Conservation (phyloP, 495 filamentous ascomycete genomes). For the Rostrohypoxylon terebratum region DNA sequence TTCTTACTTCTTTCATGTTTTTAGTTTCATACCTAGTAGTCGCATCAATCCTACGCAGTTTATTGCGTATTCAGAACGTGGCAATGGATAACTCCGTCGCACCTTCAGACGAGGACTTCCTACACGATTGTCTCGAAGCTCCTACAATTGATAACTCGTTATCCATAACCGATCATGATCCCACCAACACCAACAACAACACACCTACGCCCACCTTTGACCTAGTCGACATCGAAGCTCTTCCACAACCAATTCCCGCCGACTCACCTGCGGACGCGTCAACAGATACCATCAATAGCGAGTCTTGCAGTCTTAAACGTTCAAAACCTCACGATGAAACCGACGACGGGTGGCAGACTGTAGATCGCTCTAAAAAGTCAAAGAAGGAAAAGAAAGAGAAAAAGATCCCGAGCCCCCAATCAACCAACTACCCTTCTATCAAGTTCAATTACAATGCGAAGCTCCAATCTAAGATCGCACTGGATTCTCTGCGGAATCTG, state of each 20-base stretch:
- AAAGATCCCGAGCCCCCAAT: conserved; percentile 64
- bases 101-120: conserved; percentile 22
- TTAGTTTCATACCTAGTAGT: not conserved
- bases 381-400: conserved; percentile 70
- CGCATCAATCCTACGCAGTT: not conserved
- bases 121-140: conserved; percentile 19
- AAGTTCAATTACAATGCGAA: conserved; percentile 72
- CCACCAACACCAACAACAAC: no score
- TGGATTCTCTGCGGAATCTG: conserved; percentile 82
- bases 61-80: not conserved
- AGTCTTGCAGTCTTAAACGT: conserved; percentile 53
- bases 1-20: conserved; percentile 5
- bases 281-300: conserved; percentile 28
- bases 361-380: conserved; percentile 54
- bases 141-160: conserved; percentile 21
- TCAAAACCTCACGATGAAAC: conserved; percentile 55
- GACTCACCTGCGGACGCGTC: conserved; percentile 28
- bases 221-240: conserved; percentile 20
- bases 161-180: conserved; percentile 15
- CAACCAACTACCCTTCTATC: conserved; percentile 78
- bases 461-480: conserved; percentile 78
- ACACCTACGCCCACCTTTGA: conserved; percentile 17
- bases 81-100: conserved; percentile 34
- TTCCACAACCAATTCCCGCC: conserved; percentile 25
- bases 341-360: conserved; percentile 63